Evolutionary conservation across 768 basidiomycete genomes (phyloP).

Genomic region (Tephrocybe rancida): DNA sequence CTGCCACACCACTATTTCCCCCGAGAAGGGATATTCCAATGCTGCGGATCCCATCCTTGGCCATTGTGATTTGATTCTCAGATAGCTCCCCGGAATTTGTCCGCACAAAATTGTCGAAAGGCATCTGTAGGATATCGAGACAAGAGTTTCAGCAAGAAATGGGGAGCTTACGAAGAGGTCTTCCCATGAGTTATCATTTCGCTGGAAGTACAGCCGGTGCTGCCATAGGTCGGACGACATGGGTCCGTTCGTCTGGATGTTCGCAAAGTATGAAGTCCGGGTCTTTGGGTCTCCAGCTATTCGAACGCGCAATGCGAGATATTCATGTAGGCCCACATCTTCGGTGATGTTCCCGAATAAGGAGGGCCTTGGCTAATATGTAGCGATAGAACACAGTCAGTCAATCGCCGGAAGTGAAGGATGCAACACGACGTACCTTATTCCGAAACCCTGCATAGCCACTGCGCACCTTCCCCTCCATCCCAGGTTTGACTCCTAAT

Average conservation of each 20-base stretch:
- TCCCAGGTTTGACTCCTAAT: conserved; percentile 64
- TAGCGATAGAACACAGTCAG: neutral
- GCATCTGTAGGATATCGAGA: conserved; percentile 56
- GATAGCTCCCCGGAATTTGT: conserved; percentile 76
- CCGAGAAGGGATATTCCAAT: conserved; percentile 89
- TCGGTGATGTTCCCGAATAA: conserved; percentile 86
- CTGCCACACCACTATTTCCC: conserved; percentile 74
- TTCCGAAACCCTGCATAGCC: conserved; percentile 94
- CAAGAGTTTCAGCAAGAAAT: conserved; percentile 8
- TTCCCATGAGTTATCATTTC: conserved; percentile 73
- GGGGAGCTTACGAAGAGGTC: conserved; percentile 67
- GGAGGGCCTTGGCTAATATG: conserved; percentile 69
- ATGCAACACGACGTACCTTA: conserved; percentile 48
- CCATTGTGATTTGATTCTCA: conserved; percentile 74
- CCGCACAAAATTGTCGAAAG: conserved; percentile 73
- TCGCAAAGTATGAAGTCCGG: conserved; percentile 87
- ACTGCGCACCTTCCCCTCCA: conserved; percentile 69
- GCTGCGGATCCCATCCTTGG: conserved; percentile 71
- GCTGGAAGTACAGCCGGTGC: conserved; percentile 82
- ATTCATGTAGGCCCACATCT: conserved; percentile 82
- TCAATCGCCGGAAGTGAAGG: neutral
- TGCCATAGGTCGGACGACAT: conserved; percentile 91
- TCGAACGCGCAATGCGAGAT: conserved; percentile 79
- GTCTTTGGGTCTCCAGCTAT: conserved; percentile 77
- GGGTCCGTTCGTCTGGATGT: conserved; percentile 87